Evolutionary conservation across 2,329 filamentous ascomycete species (phyloP), one percentile per base, ranked within the genome.

Genomic region (Exophiala mesophila): DNA sequence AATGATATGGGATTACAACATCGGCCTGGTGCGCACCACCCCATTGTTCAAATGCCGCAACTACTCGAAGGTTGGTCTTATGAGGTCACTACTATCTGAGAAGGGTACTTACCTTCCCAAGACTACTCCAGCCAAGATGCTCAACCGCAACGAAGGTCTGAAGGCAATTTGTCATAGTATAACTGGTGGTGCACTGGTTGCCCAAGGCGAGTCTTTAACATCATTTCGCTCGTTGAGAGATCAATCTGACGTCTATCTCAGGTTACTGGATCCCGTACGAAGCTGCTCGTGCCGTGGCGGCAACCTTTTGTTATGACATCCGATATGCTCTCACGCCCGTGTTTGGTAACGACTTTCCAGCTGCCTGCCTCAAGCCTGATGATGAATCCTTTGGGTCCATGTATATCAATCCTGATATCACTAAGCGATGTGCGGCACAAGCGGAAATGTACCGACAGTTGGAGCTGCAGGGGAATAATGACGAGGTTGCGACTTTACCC

Each of bases 1-100:
- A 1, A 81, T 97, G 47, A 88, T 96, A 78, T 98, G 92, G 92
- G 92, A 98, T 64, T 96, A 96, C 68, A 90, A 94, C 56, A 80
- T 90, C 49, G 92, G 92, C 6, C 80, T 97, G 20, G 89, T 97
- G 49, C 82, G 90, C 49, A 94, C 94, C 65, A 96, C 89, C 2
- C 85, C 88, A 19, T 86, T 97, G 60, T 97, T 97, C 75, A 95
- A 95, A 63, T 88, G 85, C 53, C 83, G 82, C 61, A 81, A 83
- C 51, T 90, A 90, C 59, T 77, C 83, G 52, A 98, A 98, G 80
- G 90, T 88, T 61, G 59, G 71, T 57, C n/a, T n/a, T n/a, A n/a
- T n/a, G n/a, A n/a, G n/a, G n/a, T n/a, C n/a, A n/a, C n/a, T n/a
- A n/a, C n/a, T n/a, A n/a, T n/a, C n/a, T n/a, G n/a, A n/a, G n/a